Evolutionary conservation across 495 filamentous ascomycete species (phyloP).

Genomic region (Xylaria sp.): DNA sequence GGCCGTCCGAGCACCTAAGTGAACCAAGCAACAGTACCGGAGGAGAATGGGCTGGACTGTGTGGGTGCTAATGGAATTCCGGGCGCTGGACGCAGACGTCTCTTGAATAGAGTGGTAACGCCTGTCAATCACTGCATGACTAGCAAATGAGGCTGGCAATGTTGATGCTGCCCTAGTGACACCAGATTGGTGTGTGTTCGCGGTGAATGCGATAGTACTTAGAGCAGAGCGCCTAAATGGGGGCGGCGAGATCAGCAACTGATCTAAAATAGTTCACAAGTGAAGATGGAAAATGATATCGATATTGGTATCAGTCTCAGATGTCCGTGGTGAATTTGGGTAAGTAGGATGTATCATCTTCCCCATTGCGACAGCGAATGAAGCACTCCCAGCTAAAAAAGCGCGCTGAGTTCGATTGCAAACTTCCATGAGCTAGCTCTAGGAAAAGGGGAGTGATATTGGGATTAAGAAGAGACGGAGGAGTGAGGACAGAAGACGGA

Average conservation of each 20-base stretch:
- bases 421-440: background rate
- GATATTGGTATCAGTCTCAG: slow-evolving; percentile 12
- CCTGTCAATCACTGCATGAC: slow-evolving; percentile 22
- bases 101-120: background rate
- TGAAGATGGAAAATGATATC: slow-evolving; percentile 3
- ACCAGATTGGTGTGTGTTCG: background rate
- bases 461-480: slow-evolving; percentile 12
- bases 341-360: slow-evolving; percentile 1
- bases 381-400: slow-evolving; percentile 7
- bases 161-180: slow-evolving; percentile 16
- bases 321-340: slow-evolving; percentile 12
- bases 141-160: slow-evolving; percentile 18
- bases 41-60: background rate
- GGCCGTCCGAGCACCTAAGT: slow-evolving; percentile 11
- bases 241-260: slow-evolving; percentile 22
- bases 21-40: slow-evolving; percentile 11
- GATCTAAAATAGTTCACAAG: slow-evolving; percentile 15
- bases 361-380: slow-evolving; percentile 20
- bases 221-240: slow-evolving; percentile 2
- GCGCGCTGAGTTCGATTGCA: background rate
- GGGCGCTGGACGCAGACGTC: background rate
- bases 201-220: slow-evolving; percentile 7
- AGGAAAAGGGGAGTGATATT: background rate
- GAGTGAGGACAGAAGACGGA: slow-evolving; percentile 5
- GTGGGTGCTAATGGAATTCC: background rate